Base-by-base conservation (phyloP, 2,329 filamentous ascomycete species). In the Ambrosiella xylebori region DNA sequence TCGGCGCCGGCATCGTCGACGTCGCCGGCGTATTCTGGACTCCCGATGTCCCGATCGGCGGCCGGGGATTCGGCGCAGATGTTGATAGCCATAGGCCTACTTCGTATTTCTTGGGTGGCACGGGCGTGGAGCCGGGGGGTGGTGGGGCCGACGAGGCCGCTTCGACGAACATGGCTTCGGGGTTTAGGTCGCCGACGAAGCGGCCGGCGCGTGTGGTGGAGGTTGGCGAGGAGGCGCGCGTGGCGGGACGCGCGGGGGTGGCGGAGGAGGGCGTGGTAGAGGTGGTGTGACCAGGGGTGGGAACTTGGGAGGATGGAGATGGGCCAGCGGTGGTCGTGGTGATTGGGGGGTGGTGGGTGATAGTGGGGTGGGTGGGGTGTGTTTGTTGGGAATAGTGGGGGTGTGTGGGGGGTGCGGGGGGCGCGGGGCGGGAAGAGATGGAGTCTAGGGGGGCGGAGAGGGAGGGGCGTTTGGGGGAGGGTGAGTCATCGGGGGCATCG, bases 151-250 rank as follows among this genome's bases (percentile, higher is more conserved):
- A 68, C 57, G 69, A 71, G 1, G 76, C 76, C 1, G 76, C 77
- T 62, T 80, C 76, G 63, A 79, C 71, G 58, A 82, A 78, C 65
- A 81, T 76, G 59, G 75, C 75, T 64, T 81, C 79, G 1, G 79
- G 79, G 62, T 79, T 82, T 36, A 80, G 64, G 63, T 81, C 78
- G 15, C 78, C 77, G 41, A 81, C 74, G 57, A 80, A 81, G 6
- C 78, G 74, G 1, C 69, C 70, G 0, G 69, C 68, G 8, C 54
- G 59, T 11, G 44, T 15, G 13, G 54, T 39, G n/a, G 57, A 38
- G 7, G 57, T 36, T 11, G 55, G 39, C 1, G 58, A 53, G 2
- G 59, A 59, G 39, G 53, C n/a, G 49, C 36, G 54, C 13, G 54
- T 54, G 5, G 52, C 39, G 15, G 47, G 27, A 11, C 40, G 41